Evolutionary conservation across 768 basidiomycete genomes (phyloP), one percentile per base, ranked within the genome.

Genomic region (Pleurotus tuoliensis): DNA sequence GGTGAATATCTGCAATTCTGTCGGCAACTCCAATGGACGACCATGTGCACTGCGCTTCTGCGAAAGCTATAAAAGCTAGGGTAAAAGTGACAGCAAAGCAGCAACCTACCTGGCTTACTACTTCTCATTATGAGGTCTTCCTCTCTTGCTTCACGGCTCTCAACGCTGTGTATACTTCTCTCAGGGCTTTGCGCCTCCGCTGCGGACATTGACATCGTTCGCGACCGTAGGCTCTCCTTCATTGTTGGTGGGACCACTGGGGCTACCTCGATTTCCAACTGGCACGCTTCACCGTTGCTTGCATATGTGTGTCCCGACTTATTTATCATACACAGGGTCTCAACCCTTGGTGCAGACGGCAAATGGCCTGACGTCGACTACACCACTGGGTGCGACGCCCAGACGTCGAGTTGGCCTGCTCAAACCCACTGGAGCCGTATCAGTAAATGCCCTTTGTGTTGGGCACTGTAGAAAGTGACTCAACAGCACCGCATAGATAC

Each of bases 381-480:
- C 58, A 73, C 78, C 0, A 65, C 78, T 3, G 83, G 83, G 1
- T 84, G 83, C 58, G 60, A 59, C 43, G 83, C 77, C 8, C 76
- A 71, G 55, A 68, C 73, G 5, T 82, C 80, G 13, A 85, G 81
- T 59, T 84, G 83, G 83, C 82, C 82, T 24, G 82, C 82, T 1
- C 72, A 79, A 62, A 62, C 61, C 15, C 82, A 83, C 59, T 82
- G 80, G 78, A 58, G 60, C n/a, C 75, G 77, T 30, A 69, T 79
- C 22, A 67, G 79, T 78, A 57, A 20, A 69, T 60, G 7, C 34
- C 30, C n/a, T 11, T 47, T 41, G 20, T 1, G 11, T 58, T 34
- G 40, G 53, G 15, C 46, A 16, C 27, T 7, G 22, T 51, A 18
- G 25, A 37, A 8, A 53, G 12, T 15, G 30, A 44, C 55, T 34